Conservation (phyloP, 1,284 basidiomycete genomes). For the Spongiforma sp. region DNA sequence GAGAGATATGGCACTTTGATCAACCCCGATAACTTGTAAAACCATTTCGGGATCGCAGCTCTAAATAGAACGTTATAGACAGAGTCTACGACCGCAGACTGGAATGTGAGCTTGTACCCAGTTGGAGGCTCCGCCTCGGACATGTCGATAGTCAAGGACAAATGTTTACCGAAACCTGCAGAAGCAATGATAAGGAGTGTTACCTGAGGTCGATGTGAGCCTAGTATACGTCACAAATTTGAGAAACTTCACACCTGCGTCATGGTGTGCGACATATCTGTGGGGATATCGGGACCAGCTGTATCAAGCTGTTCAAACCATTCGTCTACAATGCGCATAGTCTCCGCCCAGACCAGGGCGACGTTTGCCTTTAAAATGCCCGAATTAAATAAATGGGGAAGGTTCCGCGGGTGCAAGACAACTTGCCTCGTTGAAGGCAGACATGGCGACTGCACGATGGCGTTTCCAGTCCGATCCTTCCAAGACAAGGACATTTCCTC, state of each 20-base stretch:
- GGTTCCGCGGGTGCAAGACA: neutral
- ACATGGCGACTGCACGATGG: slow-evolving; percentile 31
- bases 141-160: slow-evolving; percentile 39
- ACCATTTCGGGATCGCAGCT: slow-evolving; percentile 38
- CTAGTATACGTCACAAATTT: neutral
- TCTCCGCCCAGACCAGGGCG: slow-evolving; percentile 50
- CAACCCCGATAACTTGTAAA: slow-evolving; percentile 33
- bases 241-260: slow-evolving; percentile 25
- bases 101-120: slow-evolving; percentile 40
- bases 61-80: slow-evolving; percentile 38
- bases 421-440: slow-evolving; percentile 34
- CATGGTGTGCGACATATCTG: slow-evolving; percentile 40
- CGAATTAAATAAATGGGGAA: neutral
- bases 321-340: slow-evolving; percentile 45
- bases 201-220: slow-evolving; percentile 27
- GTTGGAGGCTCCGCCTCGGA: slow-evolving; percentile 32
- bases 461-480: slow-evolving; percentile 34
- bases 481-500: slow-evolving; percentile 23
- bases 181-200: slow-evolving; percentile 47
- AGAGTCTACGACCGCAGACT: slow-evolving; percentile 38
- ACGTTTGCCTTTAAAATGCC: slow-evolving; percentile 44
- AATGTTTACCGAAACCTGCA: slow-evolving; percentile 47
- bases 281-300: slow-evolving; percentile 15
- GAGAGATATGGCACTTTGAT: slow-evolving; percentile 43
- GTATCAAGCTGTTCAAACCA: slow-evolving; percentile 49